Conservation (phyloP, 2,329 filamentous ascomycete species). For the Cladosporium colombiae region DNA sequence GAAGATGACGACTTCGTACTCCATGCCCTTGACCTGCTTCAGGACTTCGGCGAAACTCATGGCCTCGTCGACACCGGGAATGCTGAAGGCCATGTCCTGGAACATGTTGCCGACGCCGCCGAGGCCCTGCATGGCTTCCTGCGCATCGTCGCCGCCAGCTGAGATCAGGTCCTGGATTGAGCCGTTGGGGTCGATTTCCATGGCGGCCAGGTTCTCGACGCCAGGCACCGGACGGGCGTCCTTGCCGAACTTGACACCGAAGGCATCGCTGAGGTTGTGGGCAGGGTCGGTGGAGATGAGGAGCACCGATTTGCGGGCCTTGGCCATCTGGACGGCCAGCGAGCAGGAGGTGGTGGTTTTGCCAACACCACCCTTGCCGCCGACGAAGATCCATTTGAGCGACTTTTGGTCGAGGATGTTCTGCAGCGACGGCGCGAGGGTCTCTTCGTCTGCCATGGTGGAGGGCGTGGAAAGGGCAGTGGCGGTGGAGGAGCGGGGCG, state of each 20-base stretch:
- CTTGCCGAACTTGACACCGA: constrained; percentile 99
- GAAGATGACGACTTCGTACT: constrained; percentile 98
- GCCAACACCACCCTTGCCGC: constrained; percentile 95
- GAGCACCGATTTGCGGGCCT: constrained; percentile 89
- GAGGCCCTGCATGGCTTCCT: constrained; percentile 69
- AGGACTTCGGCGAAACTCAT: constrained; percentile 99
- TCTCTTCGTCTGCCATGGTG: constrained; percentile 65
- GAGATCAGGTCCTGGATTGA: constrained; percentile 94
- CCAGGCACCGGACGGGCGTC: constrained; percentile 90
- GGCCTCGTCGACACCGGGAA: constrained; percentile 96
- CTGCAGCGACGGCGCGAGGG: constrained; percentile 89
- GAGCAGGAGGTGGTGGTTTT: constrained; percentile 99
- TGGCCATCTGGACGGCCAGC: constrained; percentile 94
- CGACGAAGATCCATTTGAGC: constrained; percentile 98
- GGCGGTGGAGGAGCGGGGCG: no score
- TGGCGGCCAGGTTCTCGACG: constrained; percentile 90
- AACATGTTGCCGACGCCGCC: constrained; percentile 88
- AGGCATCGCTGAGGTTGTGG: constrained; percentile 96
- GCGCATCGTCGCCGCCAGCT: constrained; percentile 69
- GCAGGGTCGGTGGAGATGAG: constrained; percentile 98
- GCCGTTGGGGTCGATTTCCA: constrained; percentile 99
- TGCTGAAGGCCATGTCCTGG: constrained; percentile 96
- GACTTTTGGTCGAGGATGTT: constrained; percentile 93
- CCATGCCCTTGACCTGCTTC: constrained; percentile 98
- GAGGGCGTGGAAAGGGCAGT: not conserved